Evolutionary conservation across 352 stramenopile genomes (phyloP).

Genomic region (Globisporangium camurandrum): DNA sequence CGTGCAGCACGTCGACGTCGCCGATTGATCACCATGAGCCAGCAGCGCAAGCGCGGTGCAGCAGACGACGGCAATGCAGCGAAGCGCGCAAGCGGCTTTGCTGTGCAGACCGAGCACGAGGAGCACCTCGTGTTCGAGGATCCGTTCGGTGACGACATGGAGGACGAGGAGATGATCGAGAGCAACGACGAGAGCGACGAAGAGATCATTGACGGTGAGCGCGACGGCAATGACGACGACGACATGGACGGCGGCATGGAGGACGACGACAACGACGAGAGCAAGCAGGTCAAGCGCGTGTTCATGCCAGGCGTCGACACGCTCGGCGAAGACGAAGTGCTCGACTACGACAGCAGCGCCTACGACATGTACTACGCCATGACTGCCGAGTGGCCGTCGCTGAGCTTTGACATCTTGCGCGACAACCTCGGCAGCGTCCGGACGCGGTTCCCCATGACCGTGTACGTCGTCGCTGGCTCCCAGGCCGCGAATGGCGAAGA

Average conservation of each 20-base stretch:
- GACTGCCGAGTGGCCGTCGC: slow-evolving; percentile 95
- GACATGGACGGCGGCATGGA: slow-evolving; percentile 50
- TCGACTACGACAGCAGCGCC: slow-evolving; percentile 98
- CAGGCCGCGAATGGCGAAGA: slow-evolving; percentile 89
- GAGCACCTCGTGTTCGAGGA: slow-evolving; percentile 85
- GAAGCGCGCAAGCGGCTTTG: slow-evolving; percentile 42
- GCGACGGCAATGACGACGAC: slow-evolving; percentile 31
- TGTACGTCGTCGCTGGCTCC: slow-evolving; percentile 95
- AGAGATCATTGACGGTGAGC: slow-evolving; percentile 43
- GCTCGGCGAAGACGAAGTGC: slow-evolving; percentile 88
- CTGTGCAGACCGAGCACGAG: slow-evolving; percentile 22
- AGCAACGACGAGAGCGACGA: slow-evolving; percentile 69
- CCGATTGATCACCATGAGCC: slow-evolving; percentile 31
- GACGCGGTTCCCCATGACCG: slow-evolving; percentile 92
- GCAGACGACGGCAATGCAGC: slow-evolving; percentile 25
- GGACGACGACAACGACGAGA: slow-evolving; percentile 50
- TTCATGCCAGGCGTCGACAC: slow-evolving; percentile 92
- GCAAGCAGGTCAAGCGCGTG: slow-evolving; percentile 75
- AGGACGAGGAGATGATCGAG: slow-evolving; percentile 89
- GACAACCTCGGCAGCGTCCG: slow-evolving; percentile 94
- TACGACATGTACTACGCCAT: slow-evolving; percentile 99
- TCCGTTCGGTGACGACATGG: slow-evolving; percentile 83
- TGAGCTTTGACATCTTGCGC: slow-evolving; percentile 96
- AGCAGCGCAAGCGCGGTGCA: slow-evolving; percentile 70
- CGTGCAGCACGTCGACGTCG: not conserved